Conservation (phyloP, 169 alveolate genomes). For the Perkinsus chesapeaki region DNA sequence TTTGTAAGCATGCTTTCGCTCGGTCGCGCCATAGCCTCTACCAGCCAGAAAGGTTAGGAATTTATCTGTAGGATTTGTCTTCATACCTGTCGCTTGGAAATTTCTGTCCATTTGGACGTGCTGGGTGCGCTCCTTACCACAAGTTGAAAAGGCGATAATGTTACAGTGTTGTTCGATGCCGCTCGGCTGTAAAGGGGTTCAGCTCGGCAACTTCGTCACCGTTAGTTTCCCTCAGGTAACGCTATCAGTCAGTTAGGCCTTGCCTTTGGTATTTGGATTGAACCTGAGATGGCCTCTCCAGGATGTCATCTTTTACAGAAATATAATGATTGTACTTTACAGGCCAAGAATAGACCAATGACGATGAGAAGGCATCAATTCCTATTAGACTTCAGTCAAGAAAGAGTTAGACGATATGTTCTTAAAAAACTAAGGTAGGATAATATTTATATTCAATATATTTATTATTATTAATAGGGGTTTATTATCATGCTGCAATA, state of each 20-base stretch:
- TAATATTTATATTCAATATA: neutral
- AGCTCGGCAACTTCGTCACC: no score
- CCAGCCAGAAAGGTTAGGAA: no score
- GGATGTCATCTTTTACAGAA: neutral
- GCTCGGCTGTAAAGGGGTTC: no score
- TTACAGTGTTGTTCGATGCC: no score
- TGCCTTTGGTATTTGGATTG: neutral
- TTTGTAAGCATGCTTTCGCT: neutral
- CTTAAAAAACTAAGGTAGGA: neutral
- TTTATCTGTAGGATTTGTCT: no score
- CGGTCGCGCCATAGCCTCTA: no score
- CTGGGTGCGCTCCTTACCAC: no score
- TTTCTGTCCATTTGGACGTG: no score
- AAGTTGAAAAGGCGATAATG: no score
- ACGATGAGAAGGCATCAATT: neutral
- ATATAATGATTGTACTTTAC: neutral
- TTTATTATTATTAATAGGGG: no score
- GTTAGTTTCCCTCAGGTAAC: no score
- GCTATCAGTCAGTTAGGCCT: neutral
- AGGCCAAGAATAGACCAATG: neutral
- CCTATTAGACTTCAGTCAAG: neutral
- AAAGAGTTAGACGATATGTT: neutral
- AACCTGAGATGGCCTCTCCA: neutral
- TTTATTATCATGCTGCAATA: neutral
- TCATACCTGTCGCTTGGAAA: no score